These are phyloP conservation scores for Tardiomyces digboiensis DNA, from an alignment of 1,139 yeast genomes.

Conservation along the genomic window DNA sequence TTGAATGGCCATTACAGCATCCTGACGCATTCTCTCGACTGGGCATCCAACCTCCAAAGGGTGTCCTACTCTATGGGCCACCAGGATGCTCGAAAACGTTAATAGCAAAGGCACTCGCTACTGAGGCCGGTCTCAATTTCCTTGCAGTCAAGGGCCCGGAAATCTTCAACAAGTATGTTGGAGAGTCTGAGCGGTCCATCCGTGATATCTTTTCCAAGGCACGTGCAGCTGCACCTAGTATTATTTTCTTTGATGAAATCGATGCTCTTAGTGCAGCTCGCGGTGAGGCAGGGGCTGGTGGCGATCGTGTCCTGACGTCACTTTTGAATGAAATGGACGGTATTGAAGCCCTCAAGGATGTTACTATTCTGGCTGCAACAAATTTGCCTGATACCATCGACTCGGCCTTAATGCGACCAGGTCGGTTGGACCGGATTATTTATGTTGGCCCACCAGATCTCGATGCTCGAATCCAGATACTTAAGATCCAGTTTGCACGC, in stretches of 20 bases:
- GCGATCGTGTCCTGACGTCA: constrained; percentile 81
- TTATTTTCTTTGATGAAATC: constrained; percentile 89
- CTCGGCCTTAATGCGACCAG: constrained; percentile 87
- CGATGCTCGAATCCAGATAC: constrained; percentile 68
- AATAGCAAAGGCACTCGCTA: constrained; percentile 91
- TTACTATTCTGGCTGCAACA: constrained; percentile 90
- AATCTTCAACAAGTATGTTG: constrained; percentile 87
- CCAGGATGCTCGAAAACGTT: constrained; percentile 96
- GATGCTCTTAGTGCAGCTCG: constrained; percentile 84
- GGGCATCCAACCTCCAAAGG: constrained; percentile 89
- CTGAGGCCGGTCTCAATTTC: constrained; percentile 89
- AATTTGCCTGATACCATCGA: constrained; percentile 92
- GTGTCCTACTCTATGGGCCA: constrained; percentile 85
- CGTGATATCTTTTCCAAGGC: constrained; percentile 89
- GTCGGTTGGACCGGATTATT: constrained; percentile 84
- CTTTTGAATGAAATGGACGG: constrained; percentile 93
- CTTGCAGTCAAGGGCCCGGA: constrained; percentile 96
- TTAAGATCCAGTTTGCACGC: constrained; percentile 54
- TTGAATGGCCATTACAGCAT: constrained; percentile 84
- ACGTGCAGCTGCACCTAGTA: constrained; percentile 86
- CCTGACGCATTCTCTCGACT: constrained; percentile 63
- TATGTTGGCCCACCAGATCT: constrained; percentile 88
- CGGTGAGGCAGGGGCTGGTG: constrained; percentile 57
- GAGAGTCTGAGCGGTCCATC: constrained; percentile 85
- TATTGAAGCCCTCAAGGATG: constrained; percentile 88